These are phyloP conservation scores for Aspergillus japonicus DNA, from an alignment of 2,329 filamentous ascomycete species.

Conservation along the genomic window DNA sequence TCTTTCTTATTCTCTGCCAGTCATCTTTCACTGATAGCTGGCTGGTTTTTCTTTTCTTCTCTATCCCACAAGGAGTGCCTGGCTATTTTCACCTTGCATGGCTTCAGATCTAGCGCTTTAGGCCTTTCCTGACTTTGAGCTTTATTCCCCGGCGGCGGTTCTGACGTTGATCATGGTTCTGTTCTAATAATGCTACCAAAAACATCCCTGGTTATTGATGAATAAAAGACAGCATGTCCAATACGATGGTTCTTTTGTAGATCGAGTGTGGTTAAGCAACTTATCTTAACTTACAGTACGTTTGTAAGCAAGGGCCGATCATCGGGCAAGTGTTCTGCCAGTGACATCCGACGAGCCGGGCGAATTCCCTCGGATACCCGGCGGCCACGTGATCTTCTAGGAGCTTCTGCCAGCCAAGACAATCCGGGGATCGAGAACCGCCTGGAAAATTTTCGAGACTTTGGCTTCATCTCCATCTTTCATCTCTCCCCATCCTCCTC, in stretches of 20 bases:
- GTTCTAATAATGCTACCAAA: no score
- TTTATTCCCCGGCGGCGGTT: no score
- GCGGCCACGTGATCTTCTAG: constrained; percentile 43
- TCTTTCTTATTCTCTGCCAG: not conserved
- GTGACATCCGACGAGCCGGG: constrained; percentile 24
- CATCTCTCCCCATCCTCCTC: constrained; percentile 29
- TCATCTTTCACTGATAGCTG: no score
- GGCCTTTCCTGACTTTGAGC: no score
- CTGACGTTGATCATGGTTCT: no score
- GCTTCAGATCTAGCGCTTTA: no score
- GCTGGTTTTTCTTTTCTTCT: no score
- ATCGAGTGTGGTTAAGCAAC: not conserved
- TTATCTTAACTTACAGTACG: not conserved
- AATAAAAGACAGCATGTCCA: no score
- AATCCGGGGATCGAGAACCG: constrained; percentile 41
- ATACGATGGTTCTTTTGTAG: not conserved
- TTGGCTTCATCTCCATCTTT: constrained; percentile 37
- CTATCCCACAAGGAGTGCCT: no score
- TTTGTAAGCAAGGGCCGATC: not conserved
- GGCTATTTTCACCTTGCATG: no score
- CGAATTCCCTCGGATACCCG: constrained; percentile 27
- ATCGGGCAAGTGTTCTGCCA: not conserved
- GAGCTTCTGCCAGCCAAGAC: constrained; percentile 44
- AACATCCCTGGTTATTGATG: no score
- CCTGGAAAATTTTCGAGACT: constrained; percentile 45